Evolutionary conservation across 2,329 filamentous ascomycete species (phyloP), one percentile per base, ranked within the genome.

Genomic region (Elsinoe perseae): DNA sequence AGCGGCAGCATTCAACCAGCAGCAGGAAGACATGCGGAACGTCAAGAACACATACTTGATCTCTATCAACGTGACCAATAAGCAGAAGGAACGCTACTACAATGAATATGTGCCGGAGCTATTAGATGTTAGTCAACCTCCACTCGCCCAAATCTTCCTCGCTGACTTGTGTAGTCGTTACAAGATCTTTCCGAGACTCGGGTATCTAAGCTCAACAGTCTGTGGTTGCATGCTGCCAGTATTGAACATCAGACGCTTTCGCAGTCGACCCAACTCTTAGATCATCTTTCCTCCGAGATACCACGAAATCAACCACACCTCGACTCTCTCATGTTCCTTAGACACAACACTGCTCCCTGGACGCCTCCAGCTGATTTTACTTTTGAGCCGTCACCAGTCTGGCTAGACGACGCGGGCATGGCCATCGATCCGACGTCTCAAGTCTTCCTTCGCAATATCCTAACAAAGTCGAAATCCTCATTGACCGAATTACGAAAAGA

Each of bases 21-120:
- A 97, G 71, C 79, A 95, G 59, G 75, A 85, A 59, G 93, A 98
- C 64, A 97, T 97, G 93, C 88, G 93, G 73, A 98, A 98, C 69
- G 81, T 86, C 70, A 98, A 98, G 77, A 98, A 98, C 70, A 90
- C 87, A n/a, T 98, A 98, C 68, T 76, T 98, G 59, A 95, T 98
- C 66, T 81, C 84, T 59, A 95, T 98, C 74, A 95, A 95, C 68
- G 89, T 97, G 58, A 95, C 91, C 30, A 98, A 98, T 73, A 95
- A 93, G 75, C 85, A 95, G 67, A 98, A 97, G 75, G 90, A 96
- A 69, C 89, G 86, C 68, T 97, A 97, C 75, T 98, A 95, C 68
- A 86, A 97, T 69, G 90, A 96, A 70, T 97, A 97, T 70, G 80
- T 98, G 18, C 93, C 93, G 7, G 93, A 97, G 68, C 75, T 97